These are phyloP conservation scores for Hepatocystis sp. DNA, from an alignment of 169 alveolate genomes.

Conservation along the genomic window DNA sequence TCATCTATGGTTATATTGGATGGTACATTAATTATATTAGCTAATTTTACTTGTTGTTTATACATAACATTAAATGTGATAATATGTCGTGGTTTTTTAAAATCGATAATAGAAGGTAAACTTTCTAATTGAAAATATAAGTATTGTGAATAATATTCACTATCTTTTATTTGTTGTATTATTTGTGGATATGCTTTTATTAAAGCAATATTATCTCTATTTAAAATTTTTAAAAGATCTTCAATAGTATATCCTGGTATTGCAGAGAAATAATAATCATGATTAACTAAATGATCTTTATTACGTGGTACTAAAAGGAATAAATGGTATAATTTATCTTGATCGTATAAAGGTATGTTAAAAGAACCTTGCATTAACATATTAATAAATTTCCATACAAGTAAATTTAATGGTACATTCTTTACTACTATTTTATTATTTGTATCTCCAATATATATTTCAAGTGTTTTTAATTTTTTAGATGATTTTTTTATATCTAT, in stretches of 20 bases:
- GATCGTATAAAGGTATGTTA: conserved; percentile 43
- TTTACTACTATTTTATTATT: conserved; percentile 33
- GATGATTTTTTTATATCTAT: conserved; percentile 39
- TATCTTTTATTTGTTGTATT: conserved; percentile 12
- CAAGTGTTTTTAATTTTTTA: conserved; percentile 24
- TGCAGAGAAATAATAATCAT: conserved; percentile 28
- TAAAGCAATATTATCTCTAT: conserved; percentile 15
- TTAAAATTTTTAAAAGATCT: conserved; percentile 19
- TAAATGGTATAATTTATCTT: conserved; percentile 50
- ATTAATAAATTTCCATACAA: conserved; percentile 69
- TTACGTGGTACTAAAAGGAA: conserved; percentile 38
- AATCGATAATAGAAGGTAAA: conserved; percentile 47
- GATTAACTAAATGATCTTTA: conserved; percentile 7
- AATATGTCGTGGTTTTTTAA: conserved; percentile 25
- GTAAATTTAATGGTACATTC: conserved; percentile 43
- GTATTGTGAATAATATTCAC: conserved; percentile 27
- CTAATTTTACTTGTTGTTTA: conserved; percentile 50
- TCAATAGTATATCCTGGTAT: conserved; percentile 66
- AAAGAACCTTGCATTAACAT: conserved; percentile 57
- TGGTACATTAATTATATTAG: conserved; percentile 59
- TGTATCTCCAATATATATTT: conserved; percentile 16
- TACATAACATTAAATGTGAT: conserved; percentile 52
- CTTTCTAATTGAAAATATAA: conserved; percentile 19
- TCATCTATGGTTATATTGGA: conserved; percentile 46
- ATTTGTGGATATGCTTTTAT: conserved; percentile 52